A percentile compares a stretch with the other conserved stretches of the same genome.
Conservation (phyloP, 306 rosid species). For the Fragaria vesca region DNA sequence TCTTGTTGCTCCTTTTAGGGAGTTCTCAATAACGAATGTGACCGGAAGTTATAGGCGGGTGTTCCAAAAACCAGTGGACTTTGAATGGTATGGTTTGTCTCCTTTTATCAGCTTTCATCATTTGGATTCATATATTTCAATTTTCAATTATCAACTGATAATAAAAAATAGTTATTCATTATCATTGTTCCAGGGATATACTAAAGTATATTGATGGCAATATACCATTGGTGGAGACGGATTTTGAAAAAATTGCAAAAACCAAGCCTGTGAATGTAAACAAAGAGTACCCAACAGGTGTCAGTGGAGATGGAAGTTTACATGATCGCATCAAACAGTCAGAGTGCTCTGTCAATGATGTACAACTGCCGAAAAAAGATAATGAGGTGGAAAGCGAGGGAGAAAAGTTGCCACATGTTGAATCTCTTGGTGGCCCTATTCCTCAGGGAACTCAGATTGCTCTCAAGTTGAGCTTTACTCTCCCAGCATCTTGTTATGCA, state of each 20-base stretch:
- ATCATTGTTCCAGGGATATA: constrained; percentile 62
- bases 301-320: constrained; percentile 32
- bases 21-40: constrained; percentile 82
- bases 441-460: constrained; percentile 66
- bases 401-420: constrained; percentile 33
- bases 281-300: constrained; percentile 31
- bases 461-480: constrained; percentile 80
- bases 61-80: constrained; percentile 76
- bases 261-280: constrained; percentile 29
- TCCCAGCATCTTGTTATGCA: constrained; percentile 92
- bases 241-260: constrained; percentile 62
- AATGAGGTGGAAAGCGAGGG: constrained; percentile 30
- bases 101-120: neutral
- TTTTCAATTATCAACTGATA: constrained; percentile 10
- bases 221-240: constrained; percentile 73
- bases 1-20: constrained; percentile 43
- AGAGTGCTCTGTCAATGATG: constrained; percentile 36
- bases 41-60: constrained; percentile 90
- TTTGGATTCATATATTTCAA: neutral
- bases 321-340: constrained; percentile 31
- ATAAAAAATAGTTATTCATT: neutral
- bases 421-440: constrained; percentile 30
- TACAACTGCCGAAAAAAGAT: constrained; percentile 28
- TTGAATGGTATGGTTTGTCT: constrained; percentile 56
- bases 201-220: constrained; percentile 62